A percentile compares a stretch with the other conserved stretches of the same genome.
These are phyloP conservation scores for Colletotrichum musicola DNA, from an alignment of 2,329 filamentous ascomycete genomes.

Conservation along the genomic window DNA sequence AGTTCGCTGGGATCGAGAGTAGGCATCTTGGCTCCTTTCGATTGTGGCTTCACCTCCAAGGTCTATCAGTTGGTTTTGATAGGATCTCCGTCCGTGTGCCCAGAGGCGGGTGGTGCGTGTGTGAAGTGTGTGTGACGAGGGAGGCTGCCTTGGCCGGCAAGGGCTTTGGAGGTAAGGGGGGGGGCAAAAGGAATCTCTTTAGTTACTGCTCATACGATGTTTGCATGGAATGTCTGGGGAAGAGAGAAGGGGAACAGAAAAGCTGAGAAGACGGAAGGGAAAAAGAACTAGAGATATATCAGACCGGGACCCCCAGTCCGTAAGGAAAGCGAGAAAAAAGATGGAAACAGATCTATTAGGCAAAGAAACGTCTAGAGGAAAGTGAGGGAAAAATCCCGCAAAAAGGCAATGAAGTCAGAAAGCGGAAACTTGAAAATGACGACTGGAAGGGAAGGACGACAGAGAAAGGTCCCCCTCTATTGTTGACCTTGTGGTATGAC, in stretches of 20 bases:
- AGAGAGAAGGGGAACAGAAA: background rate
- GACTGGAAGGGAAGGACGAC: background rate
- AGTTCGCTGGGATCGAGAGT: constrained; percentile 48
- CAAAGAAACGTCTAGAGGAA: constrained; percentile 5
- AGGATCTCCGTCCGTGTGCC: constrained; percentile 6
- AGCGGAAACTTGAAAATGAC: constrained; percentile 25
- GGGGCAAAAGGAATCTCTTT: constrained; percentile 6
- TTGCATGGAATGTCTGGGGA: constrained; percentile 1
- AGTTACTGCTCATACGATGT: constrained; percentile 18
- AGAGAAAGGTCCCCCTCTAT: background rate
- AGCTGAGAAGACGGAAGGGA: background rate
- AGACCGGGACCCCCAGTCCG: background rate
- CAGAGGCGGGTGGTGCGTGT: constrained; percentile 22
- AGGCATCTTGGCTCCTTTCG: constrained; percentile 40
- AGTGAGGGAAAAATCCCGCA: constrained; percentile 13
- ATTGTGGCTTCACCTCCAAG: constrained; percentile 16
- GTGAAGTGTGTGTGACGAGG: constrained; percentile 24
- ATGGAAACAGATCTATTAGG: too few relatives aligned
- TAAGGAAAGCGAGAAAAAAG: constrained; percentile 9
- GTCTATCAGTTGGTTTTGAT: background rate
- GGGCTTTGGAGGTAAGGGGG: constrained; percentile 13
- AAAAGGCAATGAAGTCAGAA: constrained; percentile 9
- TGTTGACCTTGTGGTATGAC: constrained; percentile 28
- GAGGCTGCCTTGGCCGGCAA: constrained; percentile 34
- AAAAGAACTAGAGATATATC: background rate